Base-by-base conservation (phyloP, 805 yeast genomes). In the Spencermartinsiella europaea region DNA sequence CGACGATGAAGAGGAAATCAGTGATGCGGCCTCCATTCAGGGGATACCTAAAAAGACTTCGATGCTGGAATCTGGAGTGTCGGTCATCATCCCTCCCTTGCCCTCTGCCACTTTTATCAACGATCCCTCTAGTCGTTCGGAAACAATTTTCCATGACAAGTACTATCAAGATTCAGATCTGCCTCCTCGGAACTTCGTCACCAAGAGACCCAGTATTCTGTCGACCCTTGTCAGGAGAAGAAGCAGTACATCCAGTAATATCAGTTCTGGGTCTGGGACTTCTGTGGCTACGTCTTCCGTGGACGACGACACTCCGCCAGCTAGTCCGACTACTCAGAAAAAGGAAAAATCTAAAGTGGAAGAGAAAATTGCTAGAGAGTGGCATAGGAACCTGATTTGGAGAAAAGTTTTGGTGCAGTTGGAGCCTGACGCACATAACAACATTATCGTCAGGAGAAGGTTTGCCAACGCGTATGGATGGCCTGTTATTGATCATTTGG, bases 381-480 rank as follows among this genome's bases (percentile, higher is more conserved):
- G 95, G 83, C 98, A 91, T 60, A 73, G 77, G 47, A 80, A 77
- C 8, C 77, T 88, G 83, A 65, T 78, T 14, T 91, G 99, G 99
- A 70, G 97, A 38, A 91, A 91, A 65, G 96, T 93, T 2, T 67
- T 93, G 21, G 96, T 90, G 1, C 80, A 80, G 37, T 67, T 93
- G 52, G 77, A 80, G 53, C 96, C 97, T 0, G 99, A 91, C 63
- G 96, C 99, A 0, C 99, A 91, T 61, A 91, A 91, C 59, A 91
- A 89, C 59, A 89, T 93, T 22, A 74, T 87, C 21, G 98, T 91
- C 1, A 71, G 99, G 52, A 73, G 99, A 54, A 69, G 86, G 51
- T 93, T 86, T 70, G 83, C 95, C 4, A 91, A 91, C 66, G 93
- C 96, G 0, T 90, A 83, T 66, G 99, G 99, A 1, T 88, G 96